Evolutionary conservation across 1,284 basidiomycete species (phyloP), one percentile per base, ranked within the genome.

Genomic region (Ceratobasidium sp.): DNA sequence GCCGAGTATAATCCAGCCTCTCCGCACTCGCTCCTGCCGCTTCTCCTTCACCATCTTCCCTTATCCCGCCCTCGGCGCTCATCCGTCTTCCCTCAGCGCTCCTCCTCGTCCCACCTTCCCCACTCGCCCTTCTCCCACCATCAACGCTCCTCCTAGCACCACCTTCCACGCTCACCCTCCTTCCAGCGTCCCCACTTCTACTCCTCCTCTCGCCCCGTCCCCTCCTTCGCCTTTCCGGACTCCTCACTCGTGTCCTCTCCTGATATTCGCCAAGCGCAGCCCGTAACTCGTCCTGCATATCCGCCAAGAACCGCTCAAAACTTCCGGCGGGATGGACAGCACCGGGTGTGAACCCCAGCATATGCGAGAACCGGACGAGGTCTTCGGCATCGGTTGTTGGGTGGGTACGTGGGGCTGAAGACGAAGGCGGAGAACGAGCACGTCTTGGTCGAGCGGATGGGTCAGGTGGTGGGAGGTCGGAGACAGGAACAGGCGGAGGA

Each of bases 221-320:
- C 26, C 61, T 15, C n/a, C 61, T 39, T 28, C 61, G n/a, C 33
- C 58, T 67, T 40, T 42, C 49, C 42, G 46, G 44, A 49, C 76
- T 67, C 23, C 67, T 67, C 33, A 70, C 66, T 28, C 73, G 44
- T 23, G 70, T 46, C 26, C 78, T 40, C 26, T 76, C 81, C 26
- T 81, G 79, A 46, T 80, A 77, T 44, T 81, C 79, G 26, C 68
- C 67, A 46, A 94, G 83, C 2, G 91, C 90, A 26, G 86, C 83
- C 77, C 93, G 86, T 72, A 94, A 85, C 84, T 94, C 93, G 28
- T 87, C 85, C 83, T 94, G 93, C 76, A 94, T 83, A 83, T 94
- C 92, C 53, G 93, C 84, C 80, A 94, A 85, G 85, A 94, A 94
- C 53, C 91, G 88, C 82, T 94, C 93, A 82, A 94, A 94, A 23